Base-by-base conservation (phyloP, 768 basidiomycete species). In the Podaxis mareebaensis region DNA sequence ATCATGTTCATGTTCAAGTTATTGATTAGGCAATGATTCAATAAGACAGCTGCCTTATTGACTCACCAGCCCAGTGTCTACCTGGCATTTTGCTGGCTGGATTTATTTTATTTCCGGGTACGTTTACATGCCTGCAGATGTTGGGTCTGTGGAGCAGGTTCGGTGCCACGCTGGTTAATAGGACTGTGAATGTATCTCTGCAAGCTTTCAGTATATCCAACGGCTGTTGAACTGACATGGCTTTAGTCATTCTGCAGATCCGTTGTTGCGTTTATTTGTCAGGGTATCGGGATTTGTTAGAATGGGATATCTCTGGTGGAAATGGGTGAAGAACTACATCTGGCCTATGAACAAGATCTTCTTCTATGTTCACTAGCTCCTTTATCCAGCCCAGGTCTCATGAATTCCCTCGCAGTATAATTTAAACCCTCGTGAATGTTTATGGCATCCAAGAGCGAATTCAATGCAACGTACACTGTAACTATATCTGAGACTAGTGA, bases 41-140 rank as follows among this genome's bases (percentile, higher is more conserved):
- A n/a, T n/a, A n/a, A n/a, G n/a, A n/a, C n/a, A n/a, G n/a, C n/a
- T n/a, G n/a, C n/a, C n/a, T n/a, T n/a, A n/a, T n/a, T n/a, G n/a
- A n/a, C n/a, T n/a, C n/a, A n/a, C n/a, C n/a, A n/a, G n/a, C n/a
- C n/a, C n/a, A n/a, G n/a, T n/a, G n/a, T 22, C 22, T 84, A 65
- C 85, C 82, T 8, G 87, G 86, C 86, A 79, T 88, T 60, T 67
- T 87, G 58, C 74, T 88, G 24, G 86, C 85, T 8, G 86, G 86
- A 7, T 88, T 88, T 69, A 74, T 88, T 15, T 75, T 88, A 33
- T 85, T 88, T 65, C 86, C 86, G 1, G 83, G 85, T 56, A 87
- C 86, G 8, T 88, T 88, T 70, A 76, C 81, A 7, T 84, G 80
- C 58, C 75, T 81, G 72, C 74, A 77, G 60, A 75, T 69, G 46